Base-by-base conservation (phyloP, 768 basidiomycete genomes). In the Pulveroboletus sp. region DNA sequence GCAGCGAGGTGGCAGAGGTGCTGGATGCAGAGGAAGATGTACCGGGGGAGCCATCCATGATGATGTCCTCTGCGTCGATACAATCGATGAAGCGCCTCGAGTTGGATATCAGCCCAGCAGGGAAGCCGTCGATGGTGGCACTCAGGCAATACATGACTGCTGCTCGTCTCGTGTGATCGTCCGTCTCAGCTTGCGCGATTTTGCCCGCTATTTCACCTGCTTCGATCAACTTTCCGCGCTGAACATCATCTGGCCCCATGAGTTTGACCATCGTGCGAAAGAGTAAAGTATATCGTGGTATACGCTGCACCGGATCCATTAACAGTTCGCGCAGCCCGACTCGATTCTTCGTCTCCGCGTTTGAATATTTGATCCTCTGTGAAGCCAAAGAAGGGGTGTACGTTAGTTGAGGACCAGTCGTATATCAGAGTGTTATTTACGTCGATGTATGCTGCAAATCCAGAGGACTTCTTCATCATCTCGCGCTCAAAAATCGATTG, bases 231-330 rank as follows among this genome's bases (percentile, higher is more conserved):
- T 86, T 89, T 8, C 76, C 74, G 27, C 90, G 79, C 57, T 93
- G 91, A 2, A 81, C 77, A 60, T 96, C 91, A 42, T 76, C 75
- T 0, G 79, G 79, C 13, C 80, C 77, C 87, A 97, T 89, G 61
- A 89, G 79, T 69, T 93, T 92, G 62, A 94, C 73, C 86, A 98
- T 98, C 6, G 79, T 89, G 51, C 90, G 86, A 69, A 95, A 91
- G 57, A 98, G 77, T 24, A 98, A 75, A 1, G 92, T 94, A 69
- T 97, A 97, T 56, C 95, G 78, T 5, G 94, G 93, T 61, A 98
- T 92, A 31, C 94, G 83, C 62, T 98, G 94, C 6, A 96, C 91
- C 14, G 94, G 94, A 57, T 98, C 94, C 84, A 95, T 95, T 18
- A 97, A 76, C 43, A 96, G 79, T 65, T 95, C 93, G 26, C 93